Evolutionary conservation across 176 grass and related monocot species (phyloP).

Genomic region (Cenchrus americanus): DNA sequence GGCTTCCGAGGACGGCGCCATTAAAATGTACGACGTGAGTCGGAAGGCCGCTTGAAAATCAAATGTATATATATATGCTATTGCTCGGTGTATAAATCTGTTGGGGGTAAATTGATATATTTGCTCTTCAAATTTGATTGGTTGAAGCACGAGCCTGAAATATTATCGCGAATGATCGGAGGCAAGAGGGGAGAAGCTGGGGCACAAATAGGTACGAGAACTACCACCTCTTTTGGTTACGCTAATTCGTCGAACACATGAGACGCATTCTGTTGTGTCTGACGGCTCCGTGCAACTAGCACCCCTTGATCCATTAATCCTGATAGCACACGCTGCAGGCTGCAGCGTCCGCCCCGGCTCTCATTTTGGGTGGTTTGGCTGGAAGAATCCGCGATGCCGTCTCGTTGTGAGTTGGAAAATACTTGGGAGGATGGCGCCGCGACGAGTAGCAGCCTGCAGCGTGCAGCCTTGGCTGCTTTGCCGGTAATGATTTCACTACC

Average conservation of each 20-base stretch:
- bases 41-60: not conserved
- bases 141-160: not conserved
- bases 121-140: not conserved
- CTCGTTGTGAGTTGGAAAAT: not conserved
- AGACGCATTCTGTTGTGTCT: not conserved
- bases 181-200: not conserved
- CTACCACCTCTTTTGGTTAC: not conserved
- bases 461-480: not conserved
- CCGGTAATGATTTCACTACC: no score
- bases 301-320: not conserved
- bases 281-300: not conserved
- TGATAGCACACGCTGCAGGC: not conserved
- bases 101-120: no score
- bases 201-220: no score
- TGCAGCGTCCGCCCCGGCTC: not conserved
- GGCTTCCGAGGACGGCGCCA: not conserved
- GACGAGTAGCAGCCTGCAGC: not conserved
- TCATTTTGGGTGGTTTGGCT: no score
- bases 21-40: not conserved
- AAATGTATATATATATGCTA: no score
- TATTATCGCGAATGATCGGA: not conserved
- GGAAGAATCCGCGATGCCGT: not conserved
- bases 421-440: not conserved
- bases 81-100: no score
- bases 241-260: constrained; percentile 32